Percentiles rank a stretch among this genome's conserved stretches.
Conservation (phyloP, 768 basidiomycete species). For the Neoboletus brunneissimus region DNA sequence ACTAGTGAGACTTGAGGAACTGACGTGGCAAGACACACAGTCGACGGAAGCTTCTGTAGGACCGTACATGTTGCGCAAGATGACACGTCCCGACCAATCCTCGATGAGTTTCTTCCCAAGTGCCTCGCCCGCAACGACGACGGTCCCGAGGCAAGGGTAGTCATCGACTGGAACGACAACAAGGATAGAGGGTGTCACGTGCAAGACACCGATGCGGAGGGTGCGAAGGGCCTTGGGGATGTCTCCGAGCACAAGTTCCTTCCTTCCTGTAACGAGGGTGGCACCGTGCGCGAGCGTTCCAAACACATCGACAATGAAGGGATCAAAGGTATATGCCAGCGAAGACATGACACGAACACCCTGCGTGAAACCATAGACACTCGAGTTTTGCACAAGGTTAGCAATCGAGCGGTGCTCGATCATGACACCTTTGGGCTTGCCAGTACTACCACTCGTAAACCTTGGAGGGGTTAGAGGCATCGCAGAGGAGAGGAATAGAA, state of each 20-base stretch:
- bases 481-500: neutral
- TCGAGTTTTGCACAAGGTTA: constrained; percentile 22
- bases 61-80: constrained; percentile 34
- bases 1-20: constrained; percentile 17
- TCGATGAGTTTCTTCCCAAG: constrained; percentile 23
- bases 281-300: constrained; percentile 20
- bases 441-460: constrained; percentile 25
- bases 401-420: constrained; percentile 21
- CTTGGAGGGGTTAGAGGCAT: constrained; percentile 1
- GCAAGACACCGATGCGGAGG: constrained; percentile 27
- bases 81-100: constrained; percentile 26
- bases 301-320: constrained; percentile 20
- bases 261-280: constrained; percentile 20
- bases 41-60: constrained; percentile 34
- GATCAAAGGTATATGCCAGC: constrained; percentile 31
- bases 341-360: constrained; percentile 28
- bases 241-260: constrained; percentile 31
- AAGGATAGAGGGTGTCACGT: constrained; percentile 32
- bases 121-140: constrained; percentile 27
- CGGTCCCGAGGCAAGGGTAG: constrained; percentile 26
- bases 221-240: constrained; percentile 26
- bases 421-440: constrained; percentile 26
- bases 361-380: constrained; percentile 21
- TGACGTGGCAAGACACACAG: constrained; percentile 27
- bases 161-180: constrained; percentile 26